Evolutionary conservation across 305 asterid genomes (phyloP), one percentile per base, ranked within the genome.

Genomic region (Fraxinus nigra): DNA sequence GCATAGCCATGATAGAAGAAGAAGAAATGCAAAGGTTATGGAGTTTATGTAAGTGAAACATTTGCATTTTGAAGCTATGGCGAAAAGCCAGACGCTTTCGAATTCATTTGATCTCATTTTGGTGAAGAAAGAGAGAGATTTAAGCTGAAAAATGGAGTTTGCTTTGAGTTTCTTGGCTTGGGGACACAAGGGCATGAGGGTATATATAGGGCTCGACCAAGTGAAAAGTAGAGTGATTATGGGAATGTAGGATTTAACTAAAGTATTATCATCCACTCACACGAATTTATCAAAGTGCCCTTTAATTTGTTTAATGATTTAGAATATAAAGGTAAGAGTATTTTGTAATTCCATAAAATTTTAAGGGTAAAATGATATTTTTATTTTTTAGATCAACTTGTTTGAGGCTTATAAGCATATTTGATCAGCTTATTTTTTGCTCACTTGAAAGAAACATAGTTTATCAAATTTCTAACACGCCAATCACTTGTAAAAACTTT

Each of bases 11-110:
- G 88, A 85, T 0, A 92, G 75, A 32, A 89, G 51, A 46, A 83
- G 75, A 30, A 91, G 70, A 7, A 85, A 80, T 72, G 84, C 79
- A 4, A 89, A 24, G 67, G 78, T 51, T 20, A 88, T 5, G 79
- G 85, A 38, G 87, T 84, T 80, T 8, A 83, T 61, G 32, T 80
- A 84, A 37, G 90, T 82, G 69, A 88, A 63, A 22, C 89, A 86
- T 69, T 87, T 80, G 86, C 91, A 90, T 86, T 87, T 90, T 13
- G 97, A 85, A 78, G 86, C 88, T 1, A 94, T 59, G 5, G 91
- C 90, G 0, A 92, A 86, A 43, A 92, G 18, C 94, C 95, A 92
- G 38, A 90, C 86, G 80, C 86, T 92, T 77, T 94, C 96, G 3
- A 88, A 67, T 67, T 67, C 87, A 34, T 90, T 73, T 48, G 88